A percentile compares a stretch with the other conserved stretches of the same genome.
Conservation (phyloP, 768 basidiomycete species). For the Asterophora parasitica region DNA sequence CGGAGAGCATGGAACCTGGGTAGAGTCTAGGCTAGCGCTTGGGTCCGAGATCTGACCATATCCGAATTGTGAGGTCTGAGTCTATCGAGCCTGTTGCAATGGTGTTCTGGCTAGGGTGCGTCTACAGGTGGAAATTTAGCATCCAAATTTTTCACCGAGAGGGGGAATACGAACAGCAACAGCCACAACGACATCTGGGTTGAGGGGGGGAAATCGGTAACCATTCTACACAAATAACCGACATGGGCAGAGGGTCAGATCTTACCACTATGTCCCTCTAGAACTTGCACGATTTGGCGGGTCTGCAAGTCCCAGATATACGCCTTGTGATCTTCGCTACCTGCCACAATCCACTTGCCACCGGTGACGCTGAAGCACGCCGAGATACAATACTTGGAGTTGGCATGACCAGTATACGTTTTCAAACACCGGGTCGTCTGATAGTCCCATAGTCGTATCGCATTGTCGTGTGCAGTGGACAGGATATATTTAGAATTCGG, state of each 20-base stretch:
- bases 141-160: background rate
- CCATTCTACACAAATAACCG: no score
- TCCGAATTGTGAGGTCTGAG: conserved; percentile 72
- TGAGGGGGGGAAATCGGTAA: no score
- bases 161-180: conserved; percentile 51
- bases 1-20: background rate
- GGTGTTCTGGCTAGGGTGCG: conserved; percentile 81
- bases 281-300: conserved; percentile 75
- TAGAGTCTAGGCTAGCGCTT: conserved; percentile 12
- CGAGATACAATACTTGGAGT: conserved; percentile 79
- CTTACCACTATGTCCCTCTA: conserved; percentile 71
- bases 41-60: conserved; percentile 68
- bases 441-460: conserved; percentile 94
- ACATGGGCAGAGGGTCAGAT: conserved; percentile 7
- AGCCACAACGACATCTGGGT: conserved; percentile 71
- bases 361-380: conserved; percentile 83
- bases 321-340: conserved; percentile 86
- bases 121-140: conserved; percentile 37
- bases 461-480: conserved; percentile 89
- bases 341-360: conserved; percentile 87
- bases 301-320: conserved; percentile 92
- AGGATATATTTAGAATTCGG: conserved; percentile 95
- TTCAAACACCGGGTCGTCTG: conserved; percentile 87
- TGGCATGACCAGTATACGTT: conserved; percentile 81
- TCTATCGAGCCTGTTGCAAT: conserved; percentile 88